phyloP scores from a whole-genome alignment of 2,329 filamentous ascomycete species.

The Fusarium paranaense region DNA sequence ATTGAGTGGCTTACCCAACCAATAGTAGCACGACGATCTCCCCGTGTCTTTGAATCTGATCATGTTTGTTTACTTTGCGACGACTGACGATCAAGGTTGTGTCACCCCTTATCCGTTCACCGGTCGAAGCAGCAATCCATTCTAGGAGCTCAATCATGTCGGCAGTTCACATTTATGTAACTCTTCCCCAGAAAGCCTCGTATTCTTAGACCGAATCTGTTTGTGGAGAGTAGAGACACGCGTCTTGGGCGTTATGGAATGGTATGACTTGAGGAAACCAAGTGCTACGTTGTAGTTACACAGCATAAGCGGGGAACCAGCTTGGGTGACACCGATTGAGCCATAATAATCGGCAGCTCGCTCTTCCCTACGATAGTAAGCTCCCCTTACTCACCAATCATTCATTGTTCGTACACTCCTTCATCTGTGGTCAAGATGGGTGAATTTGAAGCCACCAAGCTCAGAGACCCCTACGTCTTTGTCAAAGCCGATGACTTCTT shows the following conservation, averaged over 20 bases:
- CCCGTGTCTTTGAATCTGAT: background rate
- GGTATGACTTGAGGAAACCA: background rate
- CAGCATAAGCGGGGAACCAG: background rate
- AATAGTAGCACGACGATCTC: background rate
- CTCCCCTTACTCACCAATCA: background rate
- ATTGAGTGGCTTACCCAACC: background rate
- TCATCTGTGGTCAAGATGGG: conserved; percentile 5
- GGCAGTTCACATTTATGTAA: background rate
- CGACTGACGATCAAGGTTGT: background rate
- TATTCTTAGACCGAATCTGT: background rate
- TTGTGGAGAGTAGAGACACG: background rate
- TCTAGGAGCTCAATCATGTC: background rate
- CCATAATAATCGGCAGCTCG: background rate
- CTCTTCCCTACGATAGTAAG: background rate
- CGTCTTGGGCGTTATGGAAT: background rate
- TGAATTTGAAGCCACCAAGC: conserved; percentile 25
- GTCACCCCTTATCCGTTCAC: background rate
- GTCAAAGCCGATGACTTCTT: conserved; percentile 45
- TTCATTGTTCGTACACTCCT: background rate
- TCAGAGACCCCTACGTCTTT: conserved; percentile 41
- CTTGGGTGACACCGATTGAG: background rate
- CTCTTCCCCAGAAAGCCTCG: background rate
- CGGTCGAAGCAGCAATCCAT: background rate
- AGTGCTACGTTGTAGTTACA: background rate
- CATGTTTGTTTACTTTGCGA: background rate